Evolutionary conservation across 2,329 filamentous ascomycete genomes (phyloP).

Genomic region (Macrophomina pseudophaseolina): DNA sequence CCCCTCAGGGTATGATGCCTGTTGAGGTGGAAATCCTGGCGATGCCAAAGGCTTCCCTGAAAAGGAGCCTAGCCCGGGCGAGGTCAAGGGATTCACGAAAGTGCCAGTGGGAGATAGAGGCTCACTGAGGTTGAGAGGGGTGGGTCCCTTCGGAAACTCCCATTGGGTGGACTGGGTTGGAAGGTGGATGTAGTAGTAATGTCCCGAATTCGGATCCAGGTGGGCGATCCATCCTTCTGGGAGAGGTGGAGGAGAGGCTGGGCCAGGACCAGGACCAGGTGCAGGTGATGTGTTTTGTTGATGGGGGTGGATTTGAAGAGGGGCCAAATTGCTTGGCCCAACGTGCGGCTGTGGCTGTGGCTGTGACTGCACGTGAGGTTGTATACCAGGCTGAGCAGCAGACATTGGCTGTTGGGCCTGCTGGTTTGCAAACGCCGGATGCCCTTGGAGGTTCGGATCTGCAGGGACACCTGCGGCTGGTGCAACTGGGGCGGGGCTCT

Average conservation of each 20-base stretch:
- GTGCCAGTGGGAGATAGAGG: constrained; percentile 80
- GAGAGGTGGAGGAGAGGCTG: constrained; percentile 85
- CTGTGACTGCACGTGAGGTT: constrained; percentile 45
- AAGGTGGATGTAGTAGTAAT: constrained; percentile 98
- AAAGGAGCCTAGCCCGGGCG: constrained; percentile 52
- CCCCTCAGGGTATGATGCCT: constrained; percentile 82
- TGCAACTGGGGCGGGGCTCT: constrained; percentile 34
- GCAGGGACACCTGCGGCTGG: constrained; percentile 35
- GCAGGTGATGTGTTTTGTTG: constrained; percentile 39
- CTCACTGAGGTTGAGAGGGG: constrained; percentile 82
- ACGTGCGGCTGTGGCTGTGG: constrained; percentile 52
- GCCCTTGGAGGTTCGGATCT: constrained; percentile 59
- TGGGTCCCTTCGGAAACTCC: constrained; percentile 97
- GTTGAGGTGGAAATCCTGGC: constrained; percentile 81
- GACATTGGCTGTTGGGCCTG: constrained; percentile 49
- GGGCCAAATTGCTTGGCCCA: constrained; percentile 41
- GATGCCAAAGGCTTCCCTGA: constrained; percentile 74
- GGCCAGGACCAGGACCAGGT: constrained; percentile 57
- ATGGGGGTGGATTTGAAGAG: constrained; percentile 44
- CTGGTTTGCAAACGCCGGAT: constrained; percentile 87
- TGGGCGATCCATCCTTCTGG: constrained; percentile 99
- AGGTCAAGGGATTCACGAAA: constrained; percentile 51
- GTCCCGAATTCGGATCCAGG: constrained; percentile 90
- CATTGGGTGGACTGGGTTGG: constrained; percentile 95
- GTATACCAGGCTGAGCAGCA: constrained; percentile 50